Base-by-base conservation (phyloP, 306 rosid genomes). In the Vigna reflexopilosa region DNA sequence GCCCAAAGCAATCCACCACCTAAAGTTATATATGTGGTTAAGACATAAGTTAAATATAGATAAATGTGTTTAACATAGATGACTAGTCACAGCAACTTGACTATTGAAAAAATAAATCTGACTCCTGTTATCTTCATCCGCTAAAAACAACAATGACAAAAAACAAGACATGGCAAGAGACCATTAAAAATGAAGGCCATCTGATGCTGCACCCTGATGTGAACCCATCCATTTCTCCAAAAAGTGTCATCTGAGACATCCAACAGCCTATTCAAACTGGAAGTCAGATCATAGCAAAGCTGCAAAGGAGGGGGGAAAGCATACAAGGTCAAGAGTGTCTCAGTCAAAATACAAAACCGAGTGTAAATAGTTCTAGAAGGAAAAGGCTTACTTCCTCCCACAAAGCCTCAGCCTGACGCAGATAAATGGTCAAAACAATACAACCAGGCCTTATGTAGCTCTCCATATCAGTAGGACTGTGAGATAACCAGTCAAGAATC, bases 401-500 rank as follows among this genome's bases (percentile, higher is more conserved):
- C 32, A 63, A 84, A 76, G 86, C 83, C 77, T 89, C 93, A n/a
- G 83, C 58, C 78, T 88, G 96, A 49, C 90, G 95, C 71, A 91
- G 83, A 80, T 91, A 93, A 63, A 91, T 83, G 19, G 98, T 93
- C 82, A 93, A 85, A 75, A 93, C 81, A 79, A 93, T 86, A 87
- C 98, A 93, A 81, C 98, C 97, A 32, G 98, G 98, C 73, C 90
- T 88, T 70, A 93, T 91, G 88, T 93, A 93, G 90, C 98, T 91
- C 84, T 93, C 98, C 24, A 93, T 91, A 68, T 93, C 95, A 11
- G 91, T 84, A 61, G 98, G 98, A 77, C 95, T 87, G 67, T 88
- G 93, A 16, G 95, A 90, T 83, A 93, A 77, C 98, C 98, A 93
- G 82, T 90, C 86, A 47, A 93, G 90, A 83, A 93, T 85, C 98